phyloP scores from a whole-genome alignment of 768 basidiomycete genomes.

The Lactifluus hygrophoroides region DNA sequence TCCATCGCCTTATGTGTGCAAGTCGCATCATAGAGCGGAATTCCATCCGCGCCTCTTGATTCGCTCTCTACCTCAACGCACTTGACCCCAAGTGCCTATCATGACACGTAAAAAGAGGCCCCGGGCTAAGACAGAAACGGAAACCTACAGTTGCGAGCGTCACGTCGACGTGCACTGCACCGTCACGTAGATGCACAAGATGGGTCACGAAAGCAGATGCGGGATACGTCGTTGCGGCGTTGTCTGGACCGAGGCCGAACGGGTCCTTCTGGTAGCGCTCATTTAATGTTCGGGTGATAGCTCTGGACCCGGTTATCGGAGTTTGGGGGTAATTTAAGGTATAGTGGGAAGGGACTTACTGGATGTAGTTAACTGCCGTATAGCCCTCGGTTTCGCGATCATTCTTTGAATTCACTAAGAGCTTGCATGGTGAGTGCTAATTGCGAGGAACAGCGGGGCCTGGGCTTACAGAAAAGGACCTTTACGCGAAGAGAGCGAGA shows the following conservation, averaged over 20 bases:
- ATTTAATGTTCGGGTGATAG: slow-evolving; percentile 65
- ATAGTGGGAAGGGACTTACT: too few species aligned
- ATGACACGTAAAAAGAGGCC: neutral
- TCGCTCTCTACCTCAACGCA: slow-evolving; percentile 41
- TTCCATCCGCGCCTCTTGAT: slow-evolving; percentile 23
- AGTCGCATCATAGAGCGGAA: slow-evolving; percentile 37
- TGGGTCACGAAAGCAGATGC: slow-evolving; percentile 80
- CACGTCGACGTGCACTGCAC: slow-evolving; percentile 54
- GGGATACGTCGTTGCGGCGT: slow-evolving; percentile 55
- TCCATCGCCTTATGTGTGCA: slow-evolving; percentile 39
- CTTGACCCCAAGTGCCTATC: slow-evolving; percentile 49
- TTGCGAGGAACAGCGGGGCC: neutral
- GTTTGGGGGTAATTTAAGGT: too few species aligned
- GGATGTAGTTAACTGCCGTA: slow-evolving; percentile 75
- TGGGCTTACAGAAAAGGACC: slow-evolving; percentile 65
- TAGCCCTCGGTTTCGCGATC: slow-evolving; percentile 89
- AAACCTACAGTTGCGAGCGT: slow-evolving; percentile 49
- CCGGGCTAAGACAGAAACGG: neutral
- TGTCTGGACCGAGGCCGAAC: slow-evolving; percentile 43
- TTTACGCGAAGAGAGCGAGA: slow-evolving; percentile 69
- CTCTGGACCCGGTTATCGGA: too few species aligned
- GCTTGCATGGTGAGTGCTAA: neutral
- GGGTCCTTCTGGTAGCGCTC: slow-evolving; percentile 41
- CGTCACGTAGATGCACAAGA: slow-evolving; percentile 64
- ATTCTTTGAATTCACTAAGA: slow-evolving; percentile 73